Evolutionary conservation across 2,329 filamentous ascomycete genomes (phyloP).

Genomic region (Phaeosphaeriaceae sp.): DNA sequence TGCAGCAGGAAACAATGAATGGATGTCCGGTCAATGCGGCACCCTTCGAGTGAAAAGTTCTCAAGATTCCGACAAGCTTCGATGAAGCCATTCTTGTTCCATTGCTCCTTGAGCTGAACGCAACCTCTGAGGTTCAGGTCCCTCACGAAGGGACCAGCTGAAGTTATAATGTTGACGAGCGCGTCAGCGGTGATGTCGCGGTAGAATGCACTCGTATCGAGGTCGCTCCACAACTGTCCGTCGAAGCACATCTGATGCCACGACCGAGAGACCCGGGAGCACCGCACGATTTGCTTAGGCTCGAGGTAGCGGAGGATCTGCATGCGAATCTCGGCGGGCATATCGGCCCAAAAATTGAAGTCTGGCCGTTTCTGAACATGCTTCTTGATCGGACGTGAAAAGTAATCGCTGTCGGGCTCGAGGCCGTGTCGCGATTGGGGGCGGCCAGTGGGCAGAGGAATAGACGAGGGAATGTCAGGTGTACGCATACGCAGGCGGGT

Average conservation of each 20-base stretch:
- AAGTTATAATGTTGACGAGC: conserved; percentile 81
- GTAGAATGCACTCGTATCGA: conserved; percentile 88
- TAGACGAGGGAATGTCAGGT: conserved; percentile 60
- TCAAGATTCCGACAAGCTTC: conserved; percentile 86
- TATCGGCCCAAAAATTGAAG: conserved; percentile 76
- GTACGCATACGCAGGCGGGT: conserved; percentile 64
- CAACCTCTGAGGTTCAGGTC: conserved; percentile 91
- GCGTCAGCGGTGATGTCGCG: conserved; percentile 83
- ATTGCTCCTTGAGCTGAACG: conserved; percentile 84
- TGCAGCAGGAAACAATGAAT: conserved; percentile 80
- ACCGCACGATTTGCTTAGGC: conserved; percentile 81
- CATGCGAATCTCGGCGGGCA: conserved; percentile 84
- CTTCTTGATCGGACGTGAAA: conserved; percentile 51
- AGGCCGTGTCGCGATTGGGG: conserved; percentile 53
- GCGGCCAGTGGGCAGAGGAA: conserved; percentile 70
- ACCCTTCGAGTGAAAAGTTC: conserved; percentile 88
- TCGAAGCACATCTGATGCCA: conserved; percentile 90
- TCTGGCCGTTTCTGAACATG: conserved; percentile 47
- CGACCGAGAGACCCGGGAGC: conserved; percentile 76
- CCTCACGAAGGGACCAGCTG: conserved; percentile 87
- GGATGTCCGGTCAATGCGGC: conserved; percentile 78
- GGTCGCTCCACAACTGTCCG: conserved; percentile 86
- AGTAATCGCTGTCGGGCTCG: conserved; percentile 55
- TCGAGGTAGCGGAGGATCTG: conserved; percentile 77
- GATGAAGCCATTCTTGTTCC: conserved; percentile 77